Conservation (phyloP, 306 rosid species). For the Cicer cuneatum region DNA sequence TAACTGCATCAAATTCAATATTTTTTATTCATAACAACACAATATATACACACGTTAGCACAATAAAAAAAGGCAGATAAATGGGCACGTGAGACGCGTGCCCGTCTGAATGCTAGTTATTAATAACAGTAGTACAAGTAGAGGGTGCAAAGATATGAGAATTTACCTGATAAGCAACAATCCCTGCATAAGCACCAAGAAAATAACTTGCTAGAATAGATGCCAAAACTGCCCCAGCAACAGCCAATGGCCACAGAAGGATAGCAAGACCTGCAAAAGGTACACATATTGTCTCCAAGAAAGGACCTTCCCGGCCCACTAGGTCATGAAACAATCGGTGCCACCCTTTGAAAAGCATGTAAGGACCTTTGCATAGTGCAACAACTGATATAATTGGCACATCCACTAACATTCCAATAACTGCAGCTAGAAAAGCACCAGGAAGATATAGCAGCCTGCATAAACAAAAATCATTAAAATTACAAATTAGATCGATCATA, state of each 20-base stretch:
- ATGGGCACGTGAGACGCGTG: too few relatives aligned
- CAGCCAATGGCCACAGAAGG: conserved; percentile 96
- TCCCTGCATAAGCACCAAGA: conserved; percentile 84
- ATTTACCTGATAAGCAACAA: conserved; percentile 81
- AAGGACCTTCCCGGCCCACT: conserved; percentile 98
- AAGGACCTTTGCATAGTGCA: conserved; percentile 76
- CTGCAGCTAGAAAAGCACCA: conserved; percentile 68
- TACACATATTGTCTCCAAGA: conserved; percentile 96
- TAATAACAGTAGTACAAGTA: conserved; percentile 1
- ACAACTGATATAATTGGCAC: conserved; percentile 69
- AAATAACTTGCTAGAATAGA: conserved; percentile 75
- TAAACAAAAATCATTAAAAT: conserved; percentile 13
- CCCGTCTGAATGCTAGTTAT: too few relatives aligned
- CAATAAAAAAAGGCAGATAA: too few relatives aligned
- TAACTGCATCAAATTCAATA: too few relatives aligned
- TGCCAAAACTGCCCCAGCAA: conserved; percentile 73
- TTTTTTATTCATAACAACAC: too few relatives aligned
- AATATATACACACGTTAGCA: too few relatives aligned
- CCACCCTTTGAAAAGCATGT: conserved; percentile 97
- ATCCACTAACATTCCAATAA: conserved; percentile 75
- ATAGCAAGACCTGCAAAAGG: conserved; percentile 98
- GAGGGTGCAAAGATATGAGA: conserved; percentile 30
- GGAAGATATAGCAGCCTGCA: conserved; percentile 85
- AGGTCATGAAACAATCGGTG: conserved; percentile 94
- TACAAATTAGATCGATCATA: conserved; percentile 10